Conservation (phyloP, 2,329 filamentous ascomycete genomes). For the Celoporthe dispersa region DNA sequence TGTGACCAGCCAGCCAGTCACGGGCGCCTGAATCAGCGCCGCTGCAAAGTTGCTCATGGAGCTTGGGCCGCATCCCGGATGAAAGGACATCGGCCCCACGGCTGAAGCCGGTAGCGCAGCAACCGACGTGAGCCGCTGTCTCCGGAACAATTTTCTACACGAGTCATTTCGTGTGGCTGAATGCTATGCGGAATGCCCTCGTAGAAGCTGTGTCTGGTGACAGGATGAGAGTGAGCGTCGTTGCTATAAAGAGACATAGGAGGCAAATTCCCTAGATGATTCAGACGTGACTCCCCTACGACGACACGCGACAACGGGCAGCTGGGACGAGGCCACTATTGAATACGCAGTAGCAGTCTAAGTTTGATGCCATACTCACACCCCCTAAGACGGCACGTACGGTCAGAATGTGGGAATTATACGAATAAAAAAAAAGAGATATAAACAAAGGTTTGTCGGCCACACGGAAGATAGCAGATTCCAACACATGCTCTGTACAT, state of each 20-base stretch:
- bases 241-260: neutral
- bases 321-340: neutral
- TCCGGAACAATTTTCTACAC: slow-evolving; percentile 10
- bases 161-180: neutral
- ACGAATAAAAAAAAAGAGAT: neutral
- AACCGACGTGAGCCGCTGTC: slow-evolving; percentile 13
- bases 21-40: slow-evolving; percentile 22
- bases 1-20: slow-evolving; percentile 20
- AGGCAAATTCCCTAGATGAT: too few relatives aligned
- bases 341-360: neutral
- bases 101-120: slow-evolving; percentile 18
- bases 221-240: neutral
- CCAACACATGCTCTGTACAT: slow-evolving; percentile 1
- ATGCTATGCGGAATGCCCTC: neutral
- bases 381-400: neutral
- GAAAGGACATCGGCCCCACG: slow-evolving; percentile 24
- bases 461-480: neutral
- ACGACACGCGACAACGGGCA: neutral
- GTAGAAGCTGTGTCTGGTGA: neutral
- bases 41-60: slow-evolving; percentile 10
- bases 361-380: neutral
- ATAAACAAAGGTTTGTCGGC: neutral
- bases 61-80: slow-evolving; percentile 21
- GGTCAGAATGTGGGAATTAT: neutral
- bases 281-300: neutral